Conservation (phyloP, 805 yeast species). For the Saccharomycopsis selenospora region DNA sequence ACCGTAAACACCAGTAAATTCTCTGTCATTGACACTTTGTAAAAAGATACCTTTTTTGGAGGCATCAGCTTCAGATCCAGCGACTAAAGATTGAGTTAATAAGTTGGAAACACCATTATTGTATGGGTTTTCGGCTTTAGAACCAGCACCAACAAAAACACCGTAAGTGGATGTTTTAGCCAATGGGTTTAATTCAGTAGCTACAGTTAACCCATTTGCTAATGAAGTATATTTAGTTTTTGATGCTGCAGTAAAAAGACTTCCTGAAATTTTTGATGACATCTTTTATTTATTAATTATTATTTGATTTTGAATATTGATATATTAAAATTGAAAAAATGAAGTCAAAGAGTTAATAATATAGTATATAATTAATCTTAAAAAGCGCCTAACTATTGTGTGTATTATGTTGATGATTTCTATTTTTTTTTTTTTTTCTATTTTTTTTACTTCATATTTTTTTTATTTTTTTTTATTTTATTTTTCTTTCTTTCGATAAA, state of each 20-base stretch:
- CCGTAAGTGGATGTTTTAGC: slow-evolving; percentile 59
- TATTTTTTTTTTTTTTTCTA: not conserved
- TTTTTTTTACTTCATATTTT: not conserved
- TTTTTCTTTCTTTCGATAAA: not conserved
- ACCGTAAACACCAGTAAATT: slow-evolving; percentile 55
- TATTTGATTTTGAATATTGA: not conserved
- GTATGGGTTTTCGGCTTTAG: slow-evolving; percentile 71
- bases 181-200: slow-evolving; percentile 54
- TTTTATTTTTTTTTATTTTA: not conserved
- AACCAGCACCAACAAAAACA: slow-evolving; percentile 68
- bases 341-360: not conserved
- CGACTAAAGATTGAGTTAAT: slow-evolving; percentile 43
- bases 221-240: slow-evolving; percentile 66
- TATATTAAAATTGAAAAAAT: not conserved
- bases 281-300: not conserved
- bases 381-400: too few species aligned
- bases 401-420: not conserved
- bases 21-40: slow-evolving; percentile 50
- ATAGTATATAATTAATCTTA: not conserved
- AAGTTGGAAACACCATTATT: slow-evolving; percentile 75
- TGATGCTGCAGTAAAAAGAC: slow-evolving; percentile 51
- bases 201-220: slow-evolving; percentile 67
- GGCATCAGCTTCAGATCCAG: slow-evolving; percentile 30
- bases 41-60: slow-evolving; percentile 49
- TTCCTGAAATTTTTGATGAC: slow-evolving; percentile 23